Evolutionary conservation across 257 asterid species (phyloP).

Genomic region (Jasminum sambac): DNA sequence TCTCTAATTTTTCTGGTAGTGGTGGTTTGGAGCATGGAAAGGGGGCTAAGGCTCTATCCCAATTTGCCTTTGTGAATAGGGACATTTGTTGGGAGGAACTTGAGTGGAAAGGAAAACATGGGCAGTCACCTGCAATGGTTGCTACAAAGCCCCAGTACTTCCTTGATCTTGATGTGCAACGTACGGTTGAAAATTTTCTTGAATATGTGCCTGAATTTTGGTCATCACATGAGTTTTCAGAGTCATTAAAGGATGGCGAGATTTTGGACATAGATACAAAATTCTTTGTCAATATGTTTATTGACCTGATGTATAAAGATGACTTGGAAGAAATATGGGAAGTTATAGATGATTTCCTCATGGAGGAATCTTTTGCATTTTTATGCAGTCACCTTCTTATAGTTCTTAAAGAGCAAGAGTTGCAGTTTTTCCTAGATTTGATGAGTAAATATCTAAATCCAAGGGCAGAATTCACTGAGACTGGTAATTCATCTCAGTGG

Average conservation of each 20-base stretch:
- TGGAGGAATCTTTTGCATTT: constrained; percentile 76
- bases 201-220: constrained; percentile 95
- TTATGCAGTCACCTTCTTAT: constrained; percentile 84
- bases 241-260: constrained; percentile 81
- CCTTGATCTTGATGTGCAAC: constrained; percentile 90
- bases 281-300: constrained; percentile 63
- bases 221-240: constrained; percentile 85
- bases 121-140: constrained; percentile 99
- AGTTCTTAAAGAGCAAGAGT: constrained; percentile 72
- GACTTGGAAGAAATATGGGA: constrained; percentile 70
- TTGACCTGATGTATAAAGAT: constrained; percentile 79
- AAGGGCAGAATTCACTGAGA: constrained; percentile 37
- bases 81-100: constrained; percentile 99
- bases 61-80: constrained; percentile 84
- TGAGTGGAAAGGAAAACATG: constrained; percentile 96
- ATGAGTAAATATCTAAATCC: constrained; percentile 60
- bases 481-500: constrained; percentile 50
- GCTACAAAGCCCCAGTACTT: constrained; percentile 98
- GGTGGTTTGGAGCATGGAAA: constrained; percentile 64
- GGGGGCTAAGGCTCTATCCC: constrained; percentile 93
- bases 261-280: constrained; percentile 62
- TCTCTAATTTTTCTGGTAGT: constrained; percentile 68
- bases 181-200: constrained; percentile 87
- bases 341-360: constrained; percentile 65
- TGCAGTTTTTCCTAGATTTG: constrained; percentile 57